Evolutionary conservation across 441 rosid genomes (phyloP).

Genomic region (Aleurites moluccanus): DNA sequence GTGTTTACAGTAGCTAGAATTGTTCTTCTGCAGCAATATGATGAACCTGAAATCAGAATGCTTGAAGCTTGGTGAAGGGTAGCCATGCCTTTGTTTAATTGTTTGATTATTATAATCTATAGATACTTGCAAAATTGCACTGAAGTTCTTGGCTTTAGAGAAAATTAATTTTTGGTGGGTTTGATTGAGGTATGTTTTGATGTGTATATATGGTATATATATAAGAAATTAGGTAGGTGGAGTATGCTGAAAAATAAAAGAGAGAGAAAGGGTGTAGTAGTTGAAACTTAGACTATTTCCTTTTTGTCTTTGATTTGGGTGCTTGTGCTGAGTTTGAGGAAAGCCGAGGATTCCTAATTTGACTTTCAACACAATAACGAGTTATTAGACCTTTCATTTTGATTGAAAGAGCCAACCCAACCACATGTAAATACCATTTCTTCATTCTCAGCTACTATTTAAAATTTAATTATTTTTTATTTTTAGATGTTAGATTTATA

Average conservation of each 20-base stretch:
- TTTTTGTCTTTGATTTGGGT: background rate
- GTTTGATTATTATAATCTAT: background rate
- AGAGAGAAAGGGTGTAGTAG: constrained; percentile 19
- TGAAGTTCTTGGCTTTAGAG: background rate
- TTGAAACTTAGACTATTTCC: constrained; percentile 13
- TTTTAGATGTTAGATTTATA: no score
- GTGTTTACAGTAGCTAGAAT: constrained; percentile 21
- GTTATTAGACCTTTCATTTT: background rate
- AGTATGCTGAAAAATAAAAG: background rate
- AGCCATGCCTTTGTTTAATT: constrained; percentile 21
- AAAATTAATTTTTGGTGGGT: background rate
- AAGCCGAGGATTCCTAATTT: background rate
- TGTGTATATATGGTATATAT: constrained; percentile 9
- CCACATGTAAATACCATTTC: no score
- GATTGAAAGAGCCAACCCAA: constrained; percentile 2
- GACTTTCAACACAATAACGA: constrained; percentile 32
- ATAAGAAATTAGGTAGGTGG: background rate
- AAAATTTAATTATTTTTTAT: no score
- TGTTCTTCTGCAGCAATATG: background rate
- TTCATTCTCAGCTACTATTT: no score
- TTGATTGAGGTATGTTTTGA: constrained; percentile 1
- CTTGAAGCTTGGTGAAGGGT: constrained; percentile 29
- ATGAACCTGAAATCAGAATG: constrained; percentile 11
- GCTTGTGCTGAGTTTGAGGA: background rate
- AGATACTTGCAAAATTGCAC: background rate